Base-by-base conservation (phyloP, 768 basidiomycete genomes). In the Galerina marginata region DNA sequence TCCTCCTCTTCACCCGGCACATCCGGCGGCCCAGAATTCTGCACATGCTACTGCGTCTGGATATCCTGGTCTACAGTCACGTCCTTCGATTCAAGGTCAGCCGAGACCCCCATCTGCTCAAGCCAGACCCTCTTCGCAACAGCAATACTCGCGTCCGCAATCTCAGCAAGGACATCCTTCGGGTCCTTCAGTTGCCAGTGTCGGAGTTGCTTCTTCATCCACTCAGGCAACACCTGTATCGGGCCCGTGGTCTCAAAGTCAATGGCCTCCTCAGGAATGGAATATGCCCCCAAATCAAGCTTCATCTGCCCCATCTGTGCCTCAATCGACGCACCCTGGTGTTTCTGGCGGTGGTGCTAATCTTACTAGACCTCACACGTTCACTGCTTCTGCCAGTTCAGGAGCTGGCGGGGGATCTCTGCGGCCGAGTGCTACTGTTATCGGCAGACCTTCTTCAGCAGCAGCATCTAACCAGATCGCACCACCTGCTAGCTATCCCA, bases 231-330 rank as follows among this genome's bases (percentile, higher is more conserved):
- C 62, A 25, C 15, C 47, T 15, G 23, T 42, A 37, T 11, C 69
- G 20, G 64, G 60, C n/a, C 53, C 52, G 26, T 71, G 67, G 72
- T 60, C 71, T 14, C 76, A 74, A 54, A 55, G 56, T 10, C 75
- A 75, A 54, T 81, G 80, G 81, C 79, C 81, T 26, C 80, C 81
- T 59, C 66, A 76, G 20, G 79, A 80, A 51, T 81, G 81, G 81
- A 69, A 74, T 16, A 53, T 71, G 3, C 59, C 62, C 51, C 49
- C 65, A 45, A 57, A 33, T 42, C 56, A 70, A 60, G 36, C 61
- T 56, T 14, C 67, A 56, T 48, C 59, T 58, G 53, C 58, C 39
- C 39, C 62, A 14, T 33, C 50, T 40, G 49, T 57, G 14, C 36
- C 65, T 2, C 61, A 69, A 51, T 58, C 65, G 23, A 59, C 63